Evolutionary conservation across 192 early-diverging fungal genomes (phyloP).

Genomic region (Coemansia sp.): DNA sequence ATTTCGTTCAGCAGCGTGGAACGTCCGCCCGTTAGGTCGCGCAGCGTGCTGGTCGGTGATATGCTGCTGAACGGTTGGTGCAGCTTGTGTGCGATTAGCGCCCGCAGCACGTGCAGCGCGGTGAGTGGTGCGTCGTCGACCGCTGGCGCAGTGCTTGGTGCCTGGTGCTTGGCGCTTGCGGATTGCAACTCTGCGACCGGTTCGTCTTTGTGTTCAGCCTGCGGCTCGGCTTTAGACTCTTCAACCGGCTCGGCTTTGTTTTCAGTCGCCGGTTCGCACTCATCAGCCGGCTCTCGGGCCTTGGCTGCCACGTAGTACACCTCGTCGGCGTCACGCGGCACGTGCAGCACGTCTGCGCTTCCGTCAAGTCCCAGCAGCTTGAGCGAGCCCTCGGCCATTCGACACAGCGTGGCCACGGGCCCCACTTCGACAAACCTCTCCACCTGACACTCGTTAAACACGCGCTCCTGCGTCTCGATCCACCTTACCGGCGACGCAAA

Average conservation of each 20-base stretch:
- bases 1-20: conserved; percentile 98
- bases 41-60: conserved; percentile 52
- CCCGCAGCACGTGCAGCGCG: conserved; percentile 77
- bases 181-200: no score
- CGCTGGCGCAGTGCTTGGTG: no score
- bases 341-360: conserved; percentile 22
- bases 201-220: no score
- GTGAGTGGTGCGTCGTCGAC: conserved; percentile 73
- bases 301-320: conserved; percentile 13
- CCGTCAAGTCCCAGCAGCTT: conserved; percentile 55
- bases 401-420: conserved; percentile 82
- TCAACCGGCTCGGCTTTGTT: conserved; percentile 71
- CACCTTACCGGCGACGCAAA: conserved; percentile 94
- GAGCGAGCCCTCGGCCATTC: conserved; percentile 88
- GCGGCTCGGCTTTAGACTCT: no score
- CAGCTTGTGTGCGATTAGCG: conserved; percentile 86
- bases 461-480: conserved; percentile 92
- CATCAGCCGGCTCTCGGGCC: no score
- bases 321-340: conserved; percentile 20
- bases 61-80: conserved; percentile 79
- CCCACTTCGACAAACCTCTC: conserved; percentile 89
- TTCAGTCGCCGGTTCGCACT: conserved; percentile 64
- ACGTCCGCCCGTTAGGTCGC: conserved; percentile 93
- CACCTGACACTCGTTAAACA: conserved; percentile 76
- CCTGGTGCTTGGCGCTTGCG: no score